Evolutionary conservation across 164 flowering plant genomes (phyloP).

Genomic region (Sextonia rubra): DNA sequence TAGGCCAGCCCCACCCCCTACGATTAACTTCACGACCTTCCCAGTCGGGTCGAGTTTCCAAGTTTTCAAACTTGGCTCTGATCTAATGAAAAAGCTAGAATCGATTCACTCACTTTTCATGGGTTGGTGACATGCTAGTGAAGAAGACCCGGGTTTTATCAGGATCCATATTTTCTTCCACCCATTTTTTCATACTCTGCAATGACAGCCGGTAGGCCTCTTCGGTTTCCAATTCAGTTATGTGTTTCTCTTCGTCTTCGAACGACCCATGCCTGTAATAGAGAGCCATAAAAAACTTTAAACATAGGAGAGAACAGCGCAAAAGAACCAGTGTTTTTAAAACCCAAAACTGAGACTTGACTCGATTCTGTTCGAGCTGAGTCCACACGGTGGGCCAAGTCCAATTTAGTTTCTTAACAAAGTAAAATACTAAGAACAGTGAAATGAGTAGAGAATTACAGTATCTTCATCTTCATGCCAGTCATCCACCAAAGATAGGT

Average conservation of each 20-base stretch:
- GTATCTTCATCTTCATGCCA: slow-evolving; percentile 56
- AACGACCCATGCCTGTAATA: slow-evolving; percentile 52
- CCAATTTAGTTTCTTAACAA: no score
- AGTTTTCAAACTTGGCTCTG: background rate
- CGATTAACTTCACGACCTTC: no score
- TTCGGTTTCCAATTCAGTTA: slow-evolving; percentile 45
- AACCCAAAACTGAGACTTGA: background rate
- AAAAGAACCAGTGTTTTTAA: background rate
- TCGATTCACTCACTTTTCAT: slow-evolving; percentile 37
- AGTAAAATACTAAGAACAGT: background rate
- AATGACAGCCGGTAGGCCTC: slow-evolving; percentile 65
- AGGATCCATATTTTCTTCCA: slow-evolving; percentile 44
- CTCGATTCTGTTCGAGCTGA: no score
- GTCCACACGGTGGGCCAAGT: no score
- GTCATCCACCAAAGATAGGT: slow-evolving; percentile 84
- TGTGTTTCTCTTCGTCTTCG: slow-evolving; percentile 39
- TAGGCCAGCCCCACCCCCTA: no score
- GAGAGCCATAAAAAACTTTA: background rate
- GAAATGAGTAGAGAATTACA: slow-evolving; percentile 28
- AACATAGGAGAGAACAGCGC: background rate
- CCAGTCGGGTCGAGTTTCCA: no score
- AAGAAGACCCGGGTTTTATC: slow-evolving; percentile 62
- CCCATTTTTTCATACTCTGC: slow-evolving; percentile 81
- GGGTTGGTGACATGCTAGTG: slow-evolving; percentile 78
- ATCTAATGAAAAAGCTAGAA: background rate